Evolutionary conservation across 306 rosid genomes (phyloP), one percentile per base, ranked within the genome.

Genomic region (Prosopis cineraria): DNA sequence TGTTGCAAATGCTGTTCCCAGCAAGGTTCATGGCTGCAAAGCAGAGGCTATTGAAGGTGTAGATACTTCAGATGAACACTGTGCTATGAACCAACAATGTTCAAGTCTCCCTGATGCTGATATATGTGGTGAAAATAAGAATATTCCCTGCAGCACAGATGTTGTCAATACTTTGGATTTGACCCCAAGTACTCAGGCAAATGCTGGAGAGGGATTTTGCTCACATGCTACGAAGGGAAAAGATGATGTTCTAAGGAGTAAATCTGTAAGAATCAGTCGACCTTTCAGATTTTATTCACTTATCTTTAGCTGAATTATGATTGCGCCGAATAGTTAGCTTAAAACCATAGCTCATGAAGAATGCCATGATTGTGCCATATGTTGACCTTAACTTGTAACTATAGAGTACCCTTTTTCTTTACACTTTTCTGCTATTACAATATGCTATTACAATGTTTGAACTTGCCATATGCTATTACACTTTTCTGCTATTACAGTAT

Each of bases 211-310:
- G 62, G 65, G 66, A 17, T 37, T 41, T 44, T 20, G 9, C 33
- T 45, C 22, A 67, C 81, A 81, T 75, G 13, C 68, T 52, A 77
- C 63, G 13, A 40, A 10, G 68, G 74, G 76, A 55, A 75, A 75
- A 31, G 70, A 56, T n/a, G 47, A 83, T 48, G 69, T 24, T 72
- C 50, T 72, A 5, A 73, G 67, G 79, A 60, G 71, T 36, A 86
- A 84, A 84, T 68, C 76, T 55, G 97, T 92, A 85, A 70, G 89
- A 27, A 58, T 39, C 53, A 40, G 9, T 19, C 63, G 4, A 44
- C 16, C 50, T 64, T 45, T 52, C 29, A 22, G 63, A 40, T 53
- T 53, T 10, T 58, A 39, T 45, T 62, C 37, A 40, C 33, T 5
- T 44, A 27, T 74, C n/a, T 73, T 60, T 77, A 29, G 30, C 74